Conservation (phyloP, 768 basidiomycete genomes). For the Brasilioporus rufonigricans region DNA sequence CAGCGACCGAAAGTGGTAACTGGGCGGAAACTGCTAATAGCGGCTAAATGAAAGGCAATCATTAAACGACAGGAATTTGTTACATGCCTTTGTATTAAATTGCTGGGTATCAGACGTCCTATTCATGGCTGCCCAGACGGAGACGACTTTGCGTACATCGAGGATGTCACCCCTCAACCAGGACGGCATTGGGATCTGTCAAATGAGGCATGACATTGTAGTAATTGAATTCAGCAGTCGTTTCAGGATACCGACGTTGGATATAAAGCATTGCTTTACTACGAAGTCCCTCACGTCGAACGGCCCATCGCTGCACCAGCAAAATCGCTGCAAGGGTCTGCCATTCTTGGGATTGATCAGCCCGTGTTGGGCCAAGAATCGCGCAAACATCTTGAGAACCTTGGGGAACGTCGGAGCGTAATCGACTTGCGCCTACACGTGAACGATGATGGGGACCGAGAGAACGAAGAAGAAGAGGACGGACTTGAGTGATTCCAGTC, state of each 20-base stretch:
- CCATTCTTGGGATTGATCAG: constrained; percentile 62
- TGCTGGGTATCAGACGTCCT: constrained; percentile 6
- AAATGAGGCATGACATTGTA: constrained; percentile 10
- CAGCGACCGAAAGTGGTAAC: constrained; percentile 35
- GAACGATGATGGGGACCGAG: constrained; percentile 5
- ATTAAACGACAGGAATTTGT: background rate
- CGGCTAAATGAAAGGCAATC: background rate
- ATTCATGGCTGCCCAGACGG: constrained; percentile 36
- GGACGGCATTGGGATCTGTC: constrained; percentile 60
- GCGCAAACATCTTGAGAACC: constrained; percentile 59
- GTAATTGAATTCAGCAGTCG: constrained; percentile 3
- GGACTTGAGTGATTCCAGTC: constrained; percentile 91
- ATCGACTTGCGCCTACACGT: constrained; percentile 74
- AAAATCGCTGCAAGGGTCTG: constrained; percentile 58
- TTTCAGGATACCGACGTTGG: constrained; percentile 48
- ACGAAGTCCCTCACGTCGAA: constrained; percentile 84
- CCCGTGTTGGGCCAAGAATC: constrained; percentile 68
- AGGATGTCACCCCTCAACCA: constrained; percentile 76
- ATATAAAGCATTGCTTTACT: constrained; percentile 88
- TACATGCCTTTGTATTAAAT: constrained; percentile 18
- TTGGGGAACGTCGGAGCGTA: constrained; percentile 70
- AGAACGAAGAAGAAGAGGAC: constrained; percentile 26
- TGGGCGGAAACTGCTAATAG: constrained; percentile 15
- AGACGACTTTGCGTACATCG: constrained; percentile 66
- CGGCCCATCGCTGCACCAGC: constrained; percentile 85